Evolutionary conservation across 208 protist genomes (phyloP), one percentile per base, ranked within the genome.

Genomic region (Sergeia podlipaevii): DNA sequence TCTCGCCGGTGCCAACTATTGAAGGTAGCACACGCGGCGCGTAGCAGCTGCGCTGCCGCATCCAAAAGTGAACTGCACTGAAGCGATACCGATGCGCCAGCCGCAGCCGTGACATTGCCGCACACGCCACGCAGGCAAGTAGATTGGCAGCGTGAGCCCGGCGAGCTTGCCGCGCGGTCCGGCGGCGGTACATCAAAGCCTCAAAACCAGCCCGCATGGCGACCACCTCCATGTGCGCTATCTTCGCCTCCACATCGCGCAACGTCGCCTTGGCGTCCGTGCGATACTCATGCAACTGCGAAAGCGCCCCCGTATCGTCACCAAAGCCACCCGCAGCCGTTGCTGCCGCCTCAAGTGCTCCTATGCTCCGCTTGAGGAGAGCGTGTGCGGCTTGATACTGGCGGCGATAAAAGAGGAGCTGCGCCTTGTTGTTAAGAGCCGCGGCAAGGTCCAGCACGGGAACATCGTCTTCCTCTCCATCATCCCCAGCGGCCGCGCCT

Each of bases 401-500:
- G 34, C 60, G 37, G 3, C 54, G 55, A 48, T 62, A 70, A 10
- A 70, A 33, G 24, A 66, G 54, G 50, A 74, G 53, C 23, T 60
- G 65, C 26, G 74, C 74, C 37, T 65, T 45, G 60, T 80, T 80
- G 44, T 80, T 74, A 29, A 76, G 63, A 26, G 74, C 74, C 18
- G 68, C 67, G 4, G 68, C 74, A 58, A 68, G 68, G 51, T 76
- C 67, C 42, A 76, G 65, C 1, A 70, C 59, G 2, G 69, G 59
- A 10, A 74, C 53, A 36, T 80, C 61, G n/a, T 45, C 17, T 46
- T 46, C 17, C n/a, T 46, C 10, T 7, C 15, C 41, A 21, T 46
- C 41, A 20, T 15, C 10, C n/a, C 7, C 6, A 6, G 6, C 6
- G 17, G 7, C 21, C 38, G 27, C 28, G 23, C 8, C 28, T 15